Evolutionary conservation across 2,329 filamentous ascomycete species (phyloP), one percentile per base, ranked within the genome.

Genomic region (Cladosporium halotolerans): DNA sequence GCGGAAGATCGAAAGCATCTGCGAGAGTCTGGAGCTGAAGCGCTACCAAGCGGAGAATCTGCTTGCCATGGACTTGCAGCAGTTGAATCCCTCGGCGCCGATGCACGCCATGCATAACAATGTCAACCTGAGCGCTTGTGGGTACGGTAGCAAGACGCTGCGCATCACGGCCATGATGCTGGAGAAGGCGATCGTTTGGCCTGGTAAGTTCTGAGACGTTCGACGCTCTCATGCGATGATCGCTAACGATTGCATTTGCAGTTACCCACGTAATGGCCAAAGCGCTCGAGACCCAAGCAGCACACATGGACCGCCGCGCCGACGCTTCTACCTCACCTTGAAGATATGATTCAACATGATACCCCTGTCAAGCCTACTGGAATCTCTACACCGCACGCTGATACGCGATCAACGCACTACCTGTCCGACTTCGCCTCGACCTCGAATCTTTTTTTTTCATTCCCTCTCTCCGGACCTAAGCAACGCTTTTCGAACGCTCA

Each of bases 131-230:
- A 84, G 63, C 4, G 68, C 68, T 45, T 83, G 82, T 52, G 90
- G 92, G 34, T 93, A 88, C 68, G 90, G 88, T 23, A 85, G 86
- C 57, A 93, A 91, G 73, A 83, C 96, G 45, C 73, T 96, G 63
- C 81, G 88, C 63, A 80, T 93, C 52, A 93, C 88, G 58, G 88
- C 90, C 45, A 86, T 89, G 71, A 87, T 95, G 79, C 79, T 97
- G 58, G 87, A 91, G 61, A 89, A 89, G 72, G 87, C 89, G 58
- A 86, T 88, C 59, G 89, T 96, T 28, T 99, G 93, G 92, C 91
- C 91, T 69, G 85, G 88, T 91, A 74, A 77, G 83, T 74, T 11
- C 16, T 9, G n/a, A 39, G n/a, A 11, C 13, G 9, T 36, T 36
- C 9, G 34, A 36, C 9, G 7, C 4, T 33, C 14, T 14, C 42